Evolutionary conservation across 768 basidiomycete species (phyloP), one percentile per base, ranked within the genome.

Genomic region (Termitomyces titanicus): DNA sequence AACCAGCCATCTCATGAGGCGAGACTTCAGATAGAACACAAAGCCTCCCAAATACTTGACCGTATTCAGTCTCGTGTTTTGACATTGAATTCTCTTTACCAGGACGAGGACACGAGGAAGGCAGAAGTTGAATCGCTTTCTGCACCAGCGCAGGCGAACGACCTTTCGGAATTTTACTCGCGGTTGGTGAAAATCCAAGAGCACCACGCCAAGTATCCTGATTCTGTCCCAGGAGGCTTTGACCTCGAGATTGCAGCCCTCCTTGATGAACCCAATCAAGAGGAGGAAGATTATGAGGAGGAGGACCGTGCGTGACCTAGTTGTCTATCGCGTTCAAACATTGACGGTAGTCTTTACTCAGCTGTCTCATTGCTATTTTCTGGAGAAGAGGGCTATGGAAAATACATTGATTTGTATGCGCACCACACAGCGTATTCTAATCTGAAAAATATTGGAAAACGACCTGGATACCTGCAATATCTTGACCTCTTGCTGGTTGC

Each of bases 181-280:
- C 88, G 97, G 76, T 86, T 98, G 79, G 87, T 85, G 68, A 94
- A 91, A 82, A 86, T 98, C 72, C 92, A 95, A 76, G 94, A 95
- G 69, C 93, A 96, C 82, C 87, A 98, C 80, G 82, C 81, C 74
- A 92, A 92, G 79, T 94, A 98, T 80, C 94, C 94, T 76, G 90
- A 95, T 75, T 78, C 89, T 73, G 80, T 82, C 66, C 78, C 86
- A 79, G 87, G 83, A 66, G 79, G 87, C 57, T 88, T 96, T 72
- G 86, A 92, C 71, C 77, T 85, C 59, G 94, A 96, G 73, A 80
- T 97, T 61, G 85, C 86, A 45, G 79, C 83, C 66, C 81, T 92
- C 63, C 76, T 93, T 59, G 90, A 94, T 61, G 89, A 93, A 54
- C 80, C 81, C 43, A 80, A 83, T 60, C 84, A 86, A 59, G 84